A percentile compares a stretch with the other conserved stretches of the same genome.
phyloP scores from a whole-genome alignment of 1,139 yeast genomes.

The Blastobotrys buckinghamii region DNA sequence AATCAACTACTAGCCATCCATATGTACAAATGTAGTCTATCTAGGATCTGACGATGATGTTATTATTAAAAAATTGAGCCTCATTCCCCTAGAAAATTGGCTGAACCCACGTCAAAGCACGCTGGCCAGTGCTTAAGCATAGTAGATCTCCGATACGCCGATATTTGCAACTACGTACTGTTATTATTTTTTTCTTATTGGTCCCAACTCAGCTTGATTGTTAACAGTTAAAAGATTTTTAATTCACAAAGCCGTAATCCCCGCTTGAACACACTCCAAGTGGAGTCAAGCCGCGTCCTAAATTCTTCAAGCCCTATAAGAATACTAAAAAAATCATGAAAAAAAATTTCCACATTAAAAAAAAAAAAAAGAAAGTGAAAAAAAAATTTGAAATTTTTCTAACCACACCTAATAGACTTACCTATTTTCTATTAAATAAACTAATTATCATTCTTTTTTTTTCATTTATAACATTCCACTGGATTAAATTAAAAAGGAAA shows the following conservation, averaged over 20 bases:
- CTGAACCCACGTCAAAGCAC: too few relatives aligned
- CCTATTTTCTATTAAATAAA: too few relatives aligned
- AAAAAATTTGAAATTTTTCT: too few relatives aligned
- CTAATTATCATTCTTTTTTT: background rate
- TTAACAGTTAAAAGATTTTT: too few relatives aligned
- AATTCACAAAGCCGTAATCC: too few relatives aligned
- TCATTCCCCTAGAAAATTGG: background rate
- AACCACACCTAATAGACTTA: too few relatives aligned
- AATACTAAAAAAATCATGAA: too few relatives aligned
- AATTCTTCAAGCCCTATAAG: too few relatives aligned
- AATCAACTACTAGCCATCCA: background rate
- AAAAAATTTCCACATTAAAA: too few relatives aligned
- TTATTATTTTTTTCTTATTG: background rate
- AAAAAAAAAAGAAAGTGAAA: too few relatives aligned
- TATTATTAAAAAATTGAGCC: background rate
- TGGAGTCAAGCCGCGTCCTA: too few relatives aligned
- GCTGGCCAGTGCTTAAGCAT: background rate
- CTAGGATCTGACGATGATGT: background rate
- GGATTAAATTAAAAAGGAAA: slow-evolving; percentile 4
- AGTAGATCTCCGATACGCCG: background rate
- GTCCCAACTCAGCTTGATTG: background rate
- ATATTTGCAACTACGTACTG: background rate
- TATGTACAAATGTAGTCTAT: background rate
- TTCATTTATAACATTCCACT: background rate
- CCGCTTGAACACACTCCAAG: too few relatives aligned